These are phyloP conservation scores for Lagerstroemia speciosa DNA, from an alignment of 345 rosid genomes.

Conservation along the genomic window DNA sequence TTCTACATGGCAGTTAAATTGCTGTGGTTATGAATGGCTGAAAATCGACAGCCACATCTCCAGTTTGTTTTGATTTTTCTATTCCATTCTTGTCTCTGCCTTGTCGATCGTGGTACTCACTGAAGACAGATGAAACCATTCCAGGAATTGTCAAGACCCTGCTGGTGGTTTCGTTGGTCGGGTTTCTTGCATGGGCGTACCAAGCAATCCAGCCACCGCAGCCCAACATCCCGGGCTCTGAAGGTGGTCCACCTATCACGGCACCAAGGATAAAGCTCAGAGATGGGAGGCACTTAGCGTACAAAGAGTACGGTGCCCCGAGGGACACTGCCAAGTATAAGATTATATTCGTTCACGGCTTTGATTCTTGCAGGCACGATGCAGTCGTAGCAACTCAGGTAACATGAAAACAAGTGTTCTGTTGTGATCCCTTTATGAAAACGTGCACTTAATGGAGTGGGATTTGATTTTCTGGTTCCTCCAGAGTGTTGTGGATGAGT, in stretches of 20 bases:
- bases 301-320: slow-evolving; percentile 46
- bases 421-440: background rate
- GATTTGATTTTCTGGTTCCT: slow-evolving; percentile 7
- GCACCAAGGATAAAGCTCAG: slow-evolving; percentile 45
- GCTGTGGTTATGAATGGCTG: background rate
- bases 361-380: slow-evolving; percentile 40
- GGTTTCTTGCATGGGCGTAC: slow-evolving; percentile 35
- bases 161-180: slow-evolving; percentile 25
- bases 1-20: no score
- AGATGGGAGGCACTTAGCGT: slow-evolving; percentile 62
- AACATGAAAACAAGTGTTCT: background rate
- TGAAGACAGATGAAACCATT: background rate
- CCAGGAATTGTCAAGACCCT: slow-evolving; percentile 33
- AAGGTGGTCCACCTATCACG: slow-evolving; percentile 37
- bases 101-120: background rate
- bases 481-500: slow-evolving; percentile 44
- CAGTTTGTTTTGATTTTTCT: background rate
- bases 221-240: slow-evolving; percentile 38
- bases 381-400: slow-evolving; percentile 11
- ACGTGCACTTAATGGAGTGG: background rate
- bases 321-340: slow-evolving; percentile 36
- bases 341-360: slow-evolving; percentile 40
- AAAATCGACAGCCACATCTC: background rate
- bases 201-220: slow-evolving; percentile 41
- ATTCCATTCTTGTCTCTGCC: background rate